Percentiles rank a stretch among this genome's conserved stretches.
phyloP scores from a whole-genome alignment of 2,329 filamentous ascomycete species.

The Beauveria medogensis region DNA sequence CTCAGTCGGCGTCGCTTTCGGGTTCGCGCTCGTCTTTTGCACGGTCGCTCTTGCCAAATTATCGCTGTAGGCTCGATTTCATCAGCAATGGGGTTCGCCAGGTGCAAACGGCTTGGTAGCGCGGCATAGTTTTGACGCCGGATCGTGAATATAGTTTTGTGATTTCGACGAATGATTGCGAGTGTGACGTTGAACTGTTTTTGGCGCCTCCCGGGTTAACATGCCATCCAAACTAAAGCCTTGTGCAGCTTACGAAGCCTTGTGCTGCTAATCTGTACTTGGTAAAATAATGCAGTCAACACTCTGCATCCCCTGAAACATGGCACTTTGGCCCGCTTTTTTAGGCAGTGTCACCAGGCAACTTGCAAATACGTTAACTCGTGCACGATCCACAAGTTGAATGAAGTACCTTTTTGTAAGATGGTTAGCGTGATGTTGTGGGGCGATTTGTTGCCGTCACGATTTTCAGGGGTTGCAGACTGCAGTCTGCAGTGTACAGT shows the following conservation, averaged over 20 bases:
- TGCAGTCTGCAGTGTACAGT: no score
- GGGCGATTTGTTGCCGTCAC: no score
- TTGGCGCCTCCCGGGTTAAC: neutral
- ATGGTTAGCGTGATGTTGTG: no score
- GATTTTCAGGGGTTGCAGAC: no score
- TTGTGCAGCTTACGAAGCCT: neutral
- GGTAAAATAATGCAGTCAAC: no score
- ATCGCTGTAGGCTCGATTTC: neutral
- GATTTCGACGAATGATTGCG: neutral
- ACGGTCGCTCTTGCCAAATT: neutral
- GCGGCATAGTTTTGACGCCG: neutral
- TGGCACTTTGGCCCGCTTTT: no score
- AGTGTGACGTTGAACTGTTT: neutral
- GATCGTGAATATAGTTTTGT: neutral
- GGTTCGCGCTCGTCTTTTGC: neutral
- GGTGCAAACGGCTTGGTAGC: neutral
- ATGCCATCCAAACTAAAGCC: neutral
- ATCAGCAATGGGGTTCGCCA: neutral
- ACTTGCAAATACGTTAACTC: no score
- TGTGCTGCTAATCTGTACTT: no score
- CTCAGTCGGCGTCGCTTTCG: neutral
- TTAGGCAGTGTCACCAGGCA: no score
- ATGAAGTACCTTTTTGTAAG: no score
- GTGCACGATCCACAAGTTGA: no score
- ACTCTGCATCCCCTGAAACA: no score